Evolutionary conservation across 306 rosid genomes (phyloP).

Genomic region (Parietaria judaica): DNA sequence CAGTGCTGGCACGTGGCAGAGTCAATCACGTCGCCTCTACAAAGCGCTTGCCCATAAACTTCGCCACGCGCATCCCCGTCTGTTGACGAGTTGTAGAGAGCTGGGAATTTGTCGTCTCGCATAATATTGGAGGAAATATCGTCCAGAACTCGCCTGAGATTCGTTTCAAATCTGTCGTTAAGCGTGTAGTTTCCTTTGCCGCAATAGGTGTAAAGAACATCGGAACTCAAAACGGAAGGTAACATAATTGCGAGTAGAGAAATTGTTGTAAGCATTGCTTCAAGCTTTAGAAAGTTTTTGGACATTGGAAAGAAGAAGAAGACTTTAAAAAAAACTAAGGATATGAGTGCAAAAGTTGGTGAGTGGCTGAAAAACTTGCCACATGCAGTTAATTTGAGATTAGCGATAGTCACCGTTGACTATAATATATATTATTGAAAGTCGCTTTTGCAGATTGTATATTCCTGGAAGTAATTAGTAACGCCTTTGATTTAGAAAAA

Average conservation of each 20-base stretch:
- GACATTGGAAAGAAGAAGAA: no score
- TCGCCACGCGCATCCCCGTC: slow-evolving; percentile 15
- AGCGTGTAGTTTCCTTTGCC: slow-evolving; percentile 22
- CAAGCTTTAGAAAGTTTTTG: no score
- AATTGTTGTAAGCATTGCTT: no score
- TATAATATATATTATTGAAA: no score
- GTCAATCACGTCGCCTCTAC: slow-evolving; percentile 48
- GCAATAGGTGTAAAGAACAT: slow-evolving; percentile 27
- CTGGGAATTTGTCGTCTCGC: slow-evolving; percentile 15
- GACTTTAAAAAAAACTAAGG: no score
- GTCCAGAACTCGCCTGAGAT: slow-evolving; percentile 34
- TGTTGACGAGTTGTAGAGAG: slow-evolving; percentile 21
- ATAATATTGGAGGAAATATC: slow-evolving; percentile 28
- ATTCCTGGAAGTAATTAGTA: no score
- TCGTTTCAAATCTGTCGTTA: slow-evolving; percentile 24
- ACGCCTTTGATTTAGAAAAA: no score
- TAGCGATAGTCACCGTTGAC: no score
- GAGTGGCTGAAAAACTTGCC: no score
- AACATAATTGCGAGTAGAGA: slow-evolving; percentile 4
- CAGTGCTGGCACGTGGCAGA: slow-evolving; percentile 37
- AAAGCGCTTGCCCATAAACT: slow-evolving; percentile 54
- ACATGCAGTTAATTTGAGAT: no score
- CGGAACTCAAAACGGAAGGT: slow-evolving; percentile 18
- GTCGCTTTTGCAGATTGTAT: no score
- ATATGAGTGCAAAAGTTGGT: no score